Conservation (phyloP, 2,329 filamentous ascomycete species). For the Pseudonectria buxi region DNA sequence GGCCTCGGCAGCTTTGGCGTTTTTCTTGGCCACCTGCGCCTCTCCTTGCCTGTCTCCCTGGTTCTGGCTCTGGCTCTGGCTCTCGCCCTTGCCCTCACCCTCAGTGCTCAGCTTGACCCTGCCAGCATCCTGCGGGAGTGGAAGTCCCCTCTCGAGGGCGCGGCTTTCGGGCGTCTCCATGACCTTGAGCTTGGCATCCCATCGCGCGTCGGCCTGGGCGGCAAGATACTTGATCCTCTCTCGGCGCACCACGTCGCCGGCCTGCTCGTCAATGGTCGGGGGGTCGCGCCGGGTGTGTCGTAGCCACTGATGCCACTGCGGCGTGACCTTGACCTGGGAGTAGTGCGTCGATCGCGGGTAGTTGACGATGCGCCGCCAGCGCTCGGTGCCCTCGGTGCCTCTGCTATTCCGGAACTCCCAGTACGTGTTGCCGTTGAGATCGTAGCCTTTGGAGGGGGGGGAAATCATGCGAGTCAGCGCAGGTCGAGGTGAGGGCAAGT, state of each 20-base stretch:
- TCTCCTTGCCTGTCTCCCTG: constrained; percentile 1
- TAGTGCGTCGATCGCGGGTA: constrained; percentile 49
- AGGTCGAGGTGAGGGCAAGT: constrained; percentile 1
- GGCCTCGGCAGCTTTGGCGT: constrained; percentile 13
- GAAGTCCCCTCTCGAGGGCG: constrained; percentile 13
- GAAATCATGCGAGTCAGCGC: constrained; percentile 13
- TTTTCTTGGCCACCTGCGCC: constrained; percentile 2
- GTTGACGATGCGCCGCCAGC: constrained; percentile 56
- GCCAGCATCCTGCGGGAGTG: constrained; percentile 4
- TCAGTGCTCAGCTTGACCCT: constrained; percentile 3
- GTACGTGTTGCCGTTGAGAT: constrained; percentile 61
- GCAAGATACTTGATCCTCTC: constrained; percentile 49
- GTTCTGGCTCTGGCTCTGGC: no score
- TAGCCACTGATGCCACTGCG: constrained; percentile 64
- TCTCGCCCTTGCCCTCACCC: constrained; percentile 3
- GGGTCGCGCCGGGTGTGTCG: constrained; percentile 50
- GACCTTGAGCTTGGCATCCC: constrained; percentile 52
- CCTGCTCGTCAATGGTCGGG: constrained; percentile 52
- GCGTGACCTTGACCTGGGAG: constrained; percentile 50
- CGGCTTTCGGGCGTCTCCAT: constrained; percentile 29
- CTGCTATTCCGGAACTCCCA: constrained; percentile 57
- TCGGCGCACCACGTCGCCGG: constrained; percentile 45
- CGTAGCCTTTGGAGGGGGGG: constrained; percentile 41
- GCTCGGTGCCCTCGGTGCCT: constrained; percentile 29
- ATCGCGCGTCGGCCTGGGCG: constrained; percentile 55